Evolutionary conservation across 352 stramenopile species (phyloP), one percentile per base, ranked within the genome.

Genomic region (Phytopythium aichiense): DNA sequence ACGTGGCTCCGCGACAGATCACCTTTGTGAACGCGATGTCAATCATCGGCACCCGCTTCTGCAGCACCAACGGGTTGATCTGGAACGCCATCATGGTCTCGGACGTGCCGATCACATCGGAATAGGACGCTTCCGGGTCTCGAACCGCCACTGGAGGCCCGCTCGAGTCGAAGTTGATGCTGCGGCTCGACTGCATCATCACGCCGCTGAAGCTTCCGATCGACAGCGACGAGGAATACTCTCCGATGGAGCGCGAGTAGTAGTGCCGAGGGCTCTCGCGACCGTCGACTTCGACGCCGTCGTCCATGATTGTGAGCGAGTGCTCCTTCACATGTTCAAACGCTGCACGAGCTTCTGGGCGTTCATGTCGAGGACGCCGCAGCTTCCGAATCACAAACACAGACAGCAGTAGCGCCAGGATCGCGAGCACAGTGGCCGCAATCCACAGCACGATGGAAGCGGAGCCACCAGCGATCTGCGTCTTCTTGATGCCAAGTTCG

Each of bases 21-120:
- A 80, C 48, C 55, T 68, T 63, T 56, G 68, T 64, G 30, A 76
- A 73, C 45, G 69, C 61, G 1, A 89, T 68, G 54, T 89, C 77
- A n/a, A 81, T 63, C 55, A 85, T 80, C 2, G 77, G 75, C 15
- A 87, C 73, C 16, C 79, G 72, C 50, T 85, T 73, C 23, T 70
- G 46, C 28, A 76, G 51, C 8, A 89, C 64, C 8, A 75, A n/a
- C 11, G 68, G 63, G 38, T 89, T 73, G 31, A 65, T 81, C 58
- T 86, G 71, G 60, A 88, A 88, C 4, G 68, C 64, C 54, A 81
- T 56, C 23, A 87, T 58, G 58, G 84, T 69, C 53, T 74, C 50
- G 9, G 76, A 88, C 46, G 73, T 59, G 54, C 73, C 71, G 28
- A 83, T 64, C 2, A 75, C 67, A 55, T 88, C 76, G 7, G 72